These are phyloP conservation scores for Beauveria varroae DNA, from an alignment of 2,329 filamentous ascomycete species.

Conservation along the genomic window DNA sequence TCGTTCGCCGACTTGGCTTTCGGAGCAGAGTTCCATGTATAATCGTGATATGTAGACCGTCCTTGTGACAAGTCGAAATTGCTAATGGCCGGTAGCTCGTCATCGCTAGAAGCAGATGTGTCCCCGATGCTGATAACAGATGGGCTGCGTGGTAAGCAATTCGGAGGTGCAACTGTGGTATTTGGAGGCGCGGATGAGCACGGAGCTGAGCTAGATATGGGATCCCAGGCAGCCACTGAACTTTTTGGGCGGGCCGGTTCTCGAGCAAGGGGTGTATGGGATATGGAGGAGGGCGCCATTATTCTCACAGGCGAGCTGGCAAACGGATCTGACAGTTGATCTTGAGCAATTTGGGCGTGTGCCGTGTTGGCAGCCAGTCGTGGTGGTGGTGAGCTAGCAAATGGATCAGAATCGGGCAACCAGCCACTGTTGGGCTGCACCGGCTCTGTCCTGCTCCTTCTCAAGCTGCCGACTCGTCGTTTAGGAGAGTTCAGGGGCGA, in stretches of 20 bases:
- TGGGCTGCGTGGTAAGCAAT: slow-evolving; percentile 17
- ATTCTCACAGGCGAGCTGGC: slow-evolving; percentile 12
- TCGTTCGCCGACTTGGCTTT: slow-evolving; percentile 22
- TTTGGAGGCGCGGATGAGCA: slow-evolving; percentile 13
- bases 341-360: not conserved
- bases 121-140: slow-evolving; percentile 31
- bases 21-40: slow-evolving; percentile 11
- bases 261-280: not conserved
- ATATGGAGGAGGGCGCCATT: not conserved
- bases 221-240: slow-evolving; percentile 33
- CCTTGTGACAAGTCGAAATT: slow-evolving; percentile 29
- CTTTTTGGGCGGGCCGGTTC: not conserved
- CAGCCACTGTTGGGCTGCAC: not conserved
- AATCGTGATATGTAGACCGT: not conserved
- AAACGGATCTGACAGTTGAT: not conserved
- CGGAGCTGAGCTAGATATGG: slow-evolving; percentile 47
- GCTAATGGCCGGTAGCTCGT: slow-evolving; percentile 41
- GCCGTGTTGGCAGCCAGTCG: not conserved
- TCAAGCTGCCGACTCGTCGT: not conserved
- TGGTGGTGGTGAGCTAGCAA: slow-evolving; percentile 26
- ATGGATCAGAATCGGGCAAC: slow-evolving; percentile 23
- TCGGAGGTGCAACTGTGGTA: slow-evolving; percentile 23
- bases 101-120: slow-evolving; percentile 33
- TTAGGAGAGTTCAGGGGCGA: not conserved
- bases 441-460: not conserved